Base-by-base conservation (phyloP, 2,329 filamentous ascomycete species). In the Cucurbitaria berberidis region DNA sequence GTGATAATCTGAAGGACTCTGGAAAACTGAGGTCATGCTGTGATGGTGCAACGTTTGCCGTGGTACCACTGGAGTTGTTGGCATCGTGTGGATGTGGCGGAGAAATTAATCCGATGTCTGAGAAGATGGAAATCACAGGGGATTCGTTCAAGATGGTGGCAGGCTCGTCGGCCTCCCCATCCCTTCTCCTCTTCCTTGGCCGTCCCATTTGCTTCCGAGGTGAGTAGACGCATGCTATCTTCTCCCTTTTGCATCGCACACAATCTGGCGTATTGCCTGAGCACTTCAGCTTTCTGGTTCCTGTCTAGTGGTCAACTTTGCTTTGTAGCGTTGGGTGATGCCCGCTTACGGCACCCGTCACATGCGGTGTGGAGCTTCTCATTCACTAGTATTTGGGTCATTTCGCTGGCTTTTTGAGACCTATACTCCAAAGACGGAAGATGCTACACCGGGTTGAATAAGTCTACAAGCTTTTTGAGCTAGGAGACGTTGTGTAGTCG, bases 271-370 rank as follows among this genome's bases (percentile, higher is more conserved):
- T 64, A 16, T 77, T 72, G 24, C 79, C 76, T 1, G 75, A 75
- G 63, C 80, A 82, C 66, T 81, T 81, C 39, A 82, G 61, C 62
- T 82, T 82, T 53, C 79, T 76, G 15, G 68, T 69, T 46, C 79
- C 78, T 81, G 45, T 29, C 15, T 35, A 19, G 10, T 27, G 40
- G 50, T 49, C 54, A 52, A 40, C 41, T 45, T 18, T n/a, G 10
- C 9, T 5, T 15, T 15, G 19, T 24, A 32, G 19, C 44, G 19
- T 27, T 35, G 15, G 30, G 45, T 27, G 19, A 44, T 26, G 35
- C 40, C 52, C 41, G 67, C 72, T 68, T 55, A 74, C 72, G 63
- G 55, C 72, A 74, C 50, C 73, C 72, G 46, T 74, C 72, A 46
- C 72, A 74, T 3, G 72, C 70, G 7, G 72, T 53, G 51, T 73